Evolutionary conservation across 2,329 filamentous ascomycete genomes (phyloP), one percentile per base, ranked within the genome.

Genomic region (Ophiostoma ips): DNA sequence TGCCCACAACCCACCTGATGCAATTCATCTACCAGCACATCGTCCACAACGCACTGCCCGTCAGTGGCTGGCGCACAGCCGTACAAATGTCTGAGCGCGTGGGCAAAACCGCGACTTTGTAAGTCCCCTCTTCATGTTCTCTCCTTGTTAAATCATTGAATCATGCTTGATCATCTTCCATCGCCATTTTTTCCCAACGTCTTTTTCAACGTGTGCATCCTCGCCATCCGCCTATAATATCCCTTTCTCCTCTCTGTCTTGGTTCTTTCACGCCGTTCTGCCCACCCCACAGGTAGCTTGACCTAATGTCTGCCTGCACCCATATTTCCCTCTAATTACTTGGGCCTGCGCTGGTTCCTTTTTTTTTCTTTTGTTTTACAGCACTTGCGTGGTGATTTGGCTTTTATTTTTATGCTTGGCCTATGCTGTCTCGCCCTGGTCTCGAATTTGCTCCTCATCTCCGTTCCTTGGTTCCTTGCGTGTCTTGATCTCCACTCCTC

Each of bases 31-130:
- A 65, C 6, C 58, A 63, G 41, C 61, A 63, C 46, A 52, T 59
- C 2, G 28, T 55, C 21, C 45, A 51, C 3, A 53, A 64, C 57
- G 47, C 63, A 57, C 49, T 61, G 55, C 33, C 60, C 55, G 48
- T 65, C 55, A 55, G 58, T 53, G 56, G 61, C 58, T 72, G 70
- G 70, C 70, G 71, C 44, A 57, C 63, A 7, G 62, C 58, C 28
- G 57, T 70, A 3, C 56, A 59, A 11, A 56, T 67, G 34, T 58
- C 58, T 19, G 70, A 72, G 35, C 67, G 70, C 24, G 60, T 71
- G 58, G 63, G 64, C 12, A 71, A 68, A 53, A 63, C 63, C 4
- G 63, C 69, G 58, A 65, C 64, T 34, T 57, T 72, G 70, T 72
- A 62, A 50, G 68, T 63, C 16, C 7, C n/a, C 16, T 16, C n/a